Evolutionary conservation across 1,139 yeast species (phyloP).

Genomic region (Debaryomyces sp.): DNA sequence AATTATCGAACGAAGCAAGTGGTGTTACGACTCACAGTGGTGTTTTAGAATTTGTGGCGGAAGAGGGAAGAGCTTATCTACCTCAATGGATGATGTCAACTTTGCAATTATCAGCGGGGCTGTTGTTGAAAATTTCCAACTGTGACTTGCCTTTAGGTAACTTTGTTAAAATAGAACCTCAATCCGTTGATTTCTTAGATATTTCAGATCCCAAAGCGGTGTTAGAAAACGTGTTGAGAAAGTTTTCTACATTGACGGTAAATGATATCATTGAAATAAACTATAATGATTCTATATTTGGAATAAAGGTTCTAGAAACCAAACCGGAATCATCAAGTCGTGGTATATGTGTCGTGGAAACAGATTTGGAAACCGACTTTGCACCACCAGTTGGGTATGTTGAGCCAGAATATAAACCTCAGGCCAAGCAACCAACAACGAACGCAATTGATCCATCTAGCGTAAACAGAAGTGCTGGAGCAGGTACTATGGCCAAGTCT

Average conservation of each 20-base stretch:
- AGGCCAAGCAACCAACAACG: constrained; percentile 34
- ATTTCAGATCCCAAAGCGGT: constrained; percentile 97
- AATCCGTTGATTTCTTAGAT: constrained; percentile 88
- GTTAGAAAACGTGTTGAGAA: constrained; percentile 84
- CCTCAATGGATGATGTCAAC: constrained; percentile 98
- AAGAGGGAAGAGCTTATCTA: constrained; percentile 91
- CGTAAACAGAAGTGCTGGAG: constrained; percentile 48
- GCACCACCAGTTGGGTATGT: constrained; percentile 99
- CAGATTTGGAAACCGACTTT: constrained; percentile 95
- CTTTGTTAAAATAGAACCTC: constrained; percentile 94
- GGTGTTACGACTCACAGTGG: constrained; percentile 77
- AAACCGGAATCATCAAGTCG: constrained; percentile 70
- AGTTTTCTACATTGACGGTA: constrained; percentile 85
- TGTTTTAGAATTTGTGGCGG: constrained; percentile 94
- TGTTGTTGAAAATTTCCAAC: constrained; percentile 70
- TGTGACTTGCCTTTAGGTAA: constrained; percentile 84
- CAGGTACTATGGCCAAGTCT: constrained; percentile 80
- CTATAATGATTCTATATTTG: constrained; percentile 79
- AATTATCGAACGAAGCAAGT: constrained; percentile 68
- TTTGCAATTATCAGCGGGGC: constrained; percentile 72
- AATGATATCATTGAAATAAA: constrained; percentile 83
- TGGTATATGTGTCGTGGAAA: constrained; percentile 93
- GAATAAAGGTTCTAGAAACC: constrained; percentile 83
- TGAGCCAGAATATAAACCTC: constrained; percentile 70
- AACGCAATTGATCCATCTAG: constrained; percentile 38